These are phyloP conservation scores for Metschnikowia shivogae DNA, from an alignment of 805 yeast genomes.

Conservation along the genomic window DNA sequence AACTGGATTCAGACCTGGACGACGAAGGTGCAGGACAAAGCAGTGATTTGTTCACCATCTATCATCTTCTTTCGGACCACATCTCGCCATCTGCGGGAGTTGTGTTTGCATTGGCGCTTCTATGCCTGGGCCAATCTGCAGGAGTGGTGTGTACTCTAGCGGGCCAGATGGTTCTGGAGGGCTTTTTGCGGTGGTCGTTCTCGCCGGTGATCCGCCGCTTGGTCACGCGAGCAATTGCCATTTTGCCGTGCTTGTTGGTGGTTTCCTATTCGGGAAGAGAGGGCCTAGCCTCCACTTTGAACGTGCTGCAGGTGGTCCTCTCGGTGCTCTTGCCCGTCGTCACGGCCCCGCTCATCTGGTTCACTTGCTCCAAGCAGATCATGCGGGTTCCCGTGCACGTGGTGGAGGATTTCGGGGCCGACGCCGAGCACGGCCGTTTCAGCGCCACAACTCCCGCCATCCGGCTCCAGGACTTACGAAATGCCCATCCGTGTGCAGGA, in stretches of 20 bases:
- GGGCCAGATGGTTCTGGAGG: conserved; percentile 92
- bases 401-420: conserved; percentile 22
- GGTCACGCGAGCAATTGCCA: conserved; percentile 77
- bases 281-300: conserved; percentile 71
- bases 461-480: conserved; percentile 36
- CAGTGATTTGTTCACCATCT: conserved; percentile 81
- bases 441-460: conserved; percentile 38
- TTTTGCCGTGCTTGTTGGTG: conserved; percentile 77
- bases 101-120: conserved; percentile 81
- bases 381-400: conserved; percentile 52
- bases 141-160: conserved; percentile 93
- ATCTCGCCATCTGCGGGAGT: conserved; percentile 84
- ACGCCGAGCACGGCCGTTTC: conserved; percentile 19
- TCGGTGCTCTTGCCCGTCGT: conserved; percentile 81
- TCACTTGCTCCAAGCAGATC: conserved; percentile 64
- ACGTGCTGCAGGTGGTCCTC: conserved; percentile 78
- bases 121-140: conserved; percentile 92
- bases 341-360: conserved; percentile 81
- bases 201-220: conserved; percentile 80
- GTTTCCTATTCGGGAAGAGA: conserved; percentile 72
- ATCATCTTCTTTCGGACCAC: conserved; percentile 62
- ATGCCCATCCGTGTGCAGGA: conserved; percentile 40
- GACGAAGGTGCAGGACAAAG: conserved; percentile 32
- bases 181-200: conserved; percentile 74
- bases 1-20: conserved; percentile 15